These are phyloP conservation scores for Penicillium mononematosum DNA, from an alignment of 495 filamentous ascomycete genomes.

Conservation along the genomic window DNA sequence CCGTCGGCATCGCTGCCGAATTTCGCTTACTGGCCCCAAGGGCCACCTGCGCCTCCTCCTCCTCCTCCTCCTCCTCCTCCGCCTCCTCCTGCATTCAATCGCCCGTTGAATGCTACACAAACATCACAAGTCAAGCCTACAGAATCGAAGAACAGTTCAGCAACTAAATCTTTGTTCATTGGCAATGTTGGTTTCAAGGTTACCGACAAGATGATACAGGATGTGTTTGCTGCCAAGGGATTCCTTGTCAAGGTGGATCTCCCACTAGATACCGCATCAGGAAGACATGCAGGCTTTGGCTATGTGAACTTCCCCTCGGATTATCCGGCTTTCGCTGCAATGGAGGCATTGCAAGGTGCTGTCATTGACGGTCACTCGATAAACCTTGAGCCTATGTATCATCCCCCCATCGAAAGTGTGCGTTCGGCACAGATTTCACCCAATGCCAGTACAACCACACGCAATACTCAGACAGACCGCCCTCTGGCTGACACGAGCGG, in stretches of 20 bases:
- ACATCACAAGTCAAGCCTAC: not conserved
- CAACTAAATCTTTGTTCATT: constrained; percentile 80
- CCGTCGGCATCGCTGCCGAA: not conserved
- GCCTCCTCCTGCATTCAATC: constrained; percentile 5
- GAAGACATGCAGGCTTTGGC: constrained; percentile 86
- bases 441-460: constrained; percentile 4
- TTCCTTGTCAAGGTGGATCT: constrained; percentile 73
- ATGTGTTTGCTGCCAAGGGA: constrained; percentile 73
- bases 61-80: not conserved
- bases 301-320: constrained; percentile 78
- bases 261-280: constrained; percentile 78
- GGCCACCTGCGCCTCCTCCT: constrained; percentile 1
- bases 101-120: not conserved
- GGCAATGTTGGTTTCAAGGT: constrained; percentile 88
- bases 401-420: constrained; percentile 26
- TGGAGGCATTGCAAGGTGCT: constrained; percentile 70
- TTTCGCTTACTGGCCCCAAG: not conserved
- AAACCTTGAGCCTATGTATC: constrained; percentile 78
- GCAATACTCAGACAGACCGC: not conserved
- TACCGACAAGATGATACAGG: constrained; percentile 66
- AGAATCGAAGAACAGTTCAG: constrained; percentile 28
- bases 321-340: constrained; percentile 74
- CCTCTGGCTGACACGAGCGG: not conserved
- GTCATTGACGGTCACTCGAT: constrained; percentile 77
- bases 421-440: constrained; percentile 6